These are phyloP conservation scores for Tolypocladium ovalisporum DNA, from an alignment of 2,329 filamentous ascomycete species.

Conservation along the genomic window DNA sequence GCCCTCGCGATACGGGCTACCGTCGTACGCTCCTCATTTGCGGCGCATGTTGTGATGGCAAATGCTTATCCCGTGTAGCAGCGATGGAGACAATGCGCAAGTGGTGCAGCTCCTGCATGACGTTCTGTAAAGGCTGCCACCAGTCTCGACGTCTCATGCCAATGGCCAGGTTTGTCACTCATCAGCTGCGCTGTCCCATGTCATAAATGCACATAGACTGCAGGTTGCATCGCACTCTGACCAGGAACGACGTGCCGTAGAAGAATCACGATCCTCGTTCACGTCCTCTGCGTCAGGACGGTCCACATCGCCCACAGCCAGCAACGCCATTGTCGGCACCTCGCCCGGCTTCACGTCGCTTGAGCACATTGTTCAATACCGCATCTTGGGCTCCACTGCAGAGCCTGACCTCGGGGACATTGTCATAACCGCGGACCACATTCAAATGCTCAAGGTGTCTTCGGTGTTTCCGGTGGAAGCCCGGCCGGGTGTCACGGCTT, in stretches of 20 bases:
- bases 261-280: too few species aligned
- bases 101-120: constrained; percentile 26
- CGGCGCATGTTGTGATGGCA: neutral
- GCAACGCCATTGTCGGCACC: neutral
- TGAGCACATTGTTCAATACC: neutral
- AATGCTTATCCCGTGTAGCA: neutral
- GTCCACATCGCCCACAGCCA: neutral
- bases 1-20: neutral
- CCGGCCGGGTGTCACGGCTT: neutral
- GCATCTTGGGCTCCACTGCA: neutral
- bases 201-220: neutral
- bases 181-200: too few species aligned
- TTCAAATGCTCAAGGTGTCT: too few species aligned
- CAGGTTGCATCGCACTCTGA: neutral
- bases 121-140: constrained; percentile 49
- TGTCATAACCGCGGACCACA: neutral
- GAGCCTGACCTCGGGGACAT: neutral
- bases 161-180: neutral
- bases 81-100: neutral
- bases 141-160: constrained; percentile 33
- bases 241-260: neutral
- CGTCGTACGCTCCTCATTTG: neutral
- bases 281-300: too few species aligned
- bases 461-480: neutral
- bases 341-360: neutral